Evolutionary conservation across 495 filamentous ascomycete species (phyloP).

Genomic region (Pseudoneurospora amorphoporcata): DNA sequence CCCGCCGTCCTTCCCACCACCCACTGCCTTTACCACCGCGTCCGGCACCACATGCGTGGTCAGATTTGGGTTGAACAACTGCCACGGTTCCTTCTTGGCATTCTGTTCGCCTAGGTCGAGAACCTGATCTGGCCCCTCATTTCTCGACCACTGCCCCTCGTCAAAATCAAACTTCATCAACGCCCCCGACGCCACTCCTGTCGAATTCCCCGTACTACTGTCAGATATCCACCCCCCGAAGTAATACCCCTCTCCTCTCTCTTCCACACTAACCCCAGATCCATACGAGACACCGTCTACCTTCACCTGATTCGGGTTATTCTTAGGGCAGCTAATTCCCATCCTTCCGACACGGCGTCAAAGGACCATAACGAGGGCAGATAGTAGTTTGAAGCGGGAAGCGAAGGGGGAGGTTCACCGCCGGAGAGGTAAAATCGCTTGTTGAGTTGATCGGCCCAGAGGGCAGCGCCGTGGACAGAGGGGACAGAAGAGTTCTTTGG

Average conservation of each 20-base stretch:
- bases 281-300: conserved; percentile 15
- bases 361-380: conserved; percentile 32
- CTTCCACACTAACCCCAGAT: conserved; percentile 11
- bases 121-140: not conserved
- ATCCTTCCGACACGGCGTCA: conserved; percentile 31
- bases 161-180: not conserved
- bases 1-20: conserved; percentile 49
- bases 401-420: conserved; percentile 23
- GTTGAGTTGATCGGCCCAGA: conserved; percentile 44
- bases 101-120: conserved; percentile 44
- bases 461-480: conserved; percentile 30
- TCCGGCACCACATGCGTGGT: conserved; percentile 50
- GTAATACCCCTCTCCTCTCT: conserved; percentile 19
- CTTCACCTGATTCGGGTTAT: not conserved
- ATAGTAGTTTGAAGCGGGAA: conserved; percentile 5
- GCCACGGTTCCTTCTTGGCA: conserved; percentile 20
- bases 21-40: conserved; percentile 48
- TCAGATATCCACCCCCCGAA: conserved; percentile 40
- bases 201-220: not conserved
- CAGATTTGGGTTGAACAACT: conserved; percentile 19
- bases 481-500: conserved; percentile 38
- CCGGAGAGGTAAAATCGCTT: conserved; percentile 44
- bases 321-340: not conserved
- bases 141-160: not conserved
- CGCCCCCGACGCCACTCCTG: not conserved